These are phyloP conservation scores for Steccherinum ochraceum DNA, from an alignment of 768 basidiomycete species.

Conservation along the genomic window DNA sequence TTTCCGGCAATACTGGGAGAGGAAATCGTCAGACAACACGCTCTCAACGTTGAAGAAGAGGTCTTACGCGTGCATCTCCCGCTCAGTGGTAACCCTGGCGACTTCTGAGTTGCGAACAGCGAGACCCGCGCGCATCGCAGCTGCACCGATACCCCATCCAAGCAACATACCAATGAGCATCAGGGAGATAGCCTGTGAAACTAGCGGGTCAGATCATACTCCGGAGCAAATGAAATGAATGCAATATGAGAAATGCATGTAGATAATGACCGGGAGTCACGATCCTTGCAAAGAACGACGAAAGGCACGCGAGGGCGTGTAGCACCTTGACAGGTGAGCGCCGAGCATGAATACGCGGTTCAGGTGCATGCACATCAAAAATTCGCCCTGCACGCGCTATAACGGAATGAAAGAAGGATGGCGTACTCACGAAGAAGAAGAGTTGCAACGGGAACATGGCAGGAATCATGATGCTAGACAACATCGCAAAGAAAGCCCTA, in stretches of 20 bases:
- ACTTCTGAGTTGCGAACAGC: slow-evolving; percentile 30
- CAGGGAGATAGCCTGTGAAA: slow-evolving; percentile 31
- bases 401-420: background rate
- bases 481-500: slow-evolving; percentile 40
- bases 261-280: background rate
- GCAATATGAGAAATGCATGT: background rate
- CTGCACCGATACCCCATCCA: slow-evolving; percentile 51
- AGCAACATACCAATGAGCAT: slow-evolving; percentile 39
- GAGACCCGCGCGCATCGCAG: slow-evolving; percentile 45
- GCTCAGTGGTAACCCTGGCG: slow-evolving; percentile 21
- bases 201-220: background rate
- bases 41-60: no score
- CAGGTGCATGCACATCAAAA: no score
- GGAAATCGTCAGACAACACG: background rate
- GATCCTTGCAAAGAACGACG: background rate
- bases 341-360: no score
- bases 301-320: background rate
- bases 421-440: slow-evolving; percentile 38
- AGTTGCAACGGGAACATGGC: slow-evolving; percentile 42
- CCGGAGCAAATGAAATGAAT: background rate
- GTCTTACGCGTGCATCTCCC: slow-evolving; percentile 27
- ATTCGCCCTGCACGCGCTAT: no score
- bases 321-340: no score
- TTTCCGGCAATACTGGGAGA: slow-evolving; percentile 26
- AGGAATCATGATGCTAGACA: slow-evolving; percentile 39